phyloP scores from a whole-genome alignment of 441 rosid species.

The Euphorbia schlechtendalii region DNA sequence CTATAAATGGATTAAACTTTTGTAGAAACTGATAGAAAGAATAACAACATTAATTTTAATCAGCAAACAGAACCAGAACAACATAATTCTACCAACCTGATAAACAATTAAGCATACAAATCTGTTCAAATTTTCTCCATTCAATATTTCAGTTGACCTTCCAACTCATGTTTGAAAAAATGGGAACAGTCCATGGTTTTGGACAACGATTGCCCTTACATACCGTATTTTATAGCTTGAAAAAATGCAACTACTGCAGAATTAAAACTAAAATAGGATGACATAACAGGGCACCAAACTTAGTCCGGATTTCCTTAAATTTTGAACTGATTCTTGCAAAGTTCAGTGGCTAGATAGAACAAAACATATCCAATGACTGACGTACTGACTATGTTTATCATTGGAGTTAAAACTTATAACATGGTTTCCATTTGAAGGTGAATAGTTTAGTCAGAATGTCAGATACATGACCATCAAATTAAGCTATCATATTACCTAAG shows the following conservation, averaged over 20 bases:
- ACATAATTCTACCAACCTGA: conserved; percentile 39
- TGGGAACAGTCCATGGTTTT: not conserved
- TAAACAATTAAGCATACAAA: not conserved
- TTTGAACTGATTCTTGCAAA: not conserved
- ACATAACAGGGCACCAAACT: not conserved
- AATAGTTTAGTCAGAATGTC: not conserved
- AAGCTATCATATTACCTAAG: not conserved
- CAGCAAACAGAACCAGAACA: conserved; percentile 4
- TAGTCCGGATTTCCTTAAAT: not conserved
- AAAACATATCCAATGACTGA: not conserved
- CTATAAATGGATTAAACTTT: not conserved
- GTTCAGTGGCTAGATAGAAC: not conserved
- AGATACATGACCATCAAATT: not conserved
- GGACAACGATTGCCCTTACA: not conserved
- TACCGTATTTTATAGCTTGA: not conserved
- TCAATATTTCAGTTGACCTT: not conserved
- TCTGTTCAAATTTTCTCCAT: not conserved
- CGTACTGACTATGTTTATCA: too few species aligned
- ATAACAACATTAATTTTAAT: conserved; percentile 2
- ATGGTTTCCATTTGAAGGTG: not conserved
- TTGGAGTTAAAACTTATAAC: too few species aligned
- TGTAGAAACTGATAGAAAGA: not conserved
- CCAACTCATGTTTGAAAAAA: not conserved
- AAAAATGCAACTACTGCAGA: not conserved
- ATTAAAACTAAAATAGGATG: not conserved